Base-by-base conservation (phyloP, 108 stramenopile genomes). In the Pseudonitzschia delicatissima region DNA sequence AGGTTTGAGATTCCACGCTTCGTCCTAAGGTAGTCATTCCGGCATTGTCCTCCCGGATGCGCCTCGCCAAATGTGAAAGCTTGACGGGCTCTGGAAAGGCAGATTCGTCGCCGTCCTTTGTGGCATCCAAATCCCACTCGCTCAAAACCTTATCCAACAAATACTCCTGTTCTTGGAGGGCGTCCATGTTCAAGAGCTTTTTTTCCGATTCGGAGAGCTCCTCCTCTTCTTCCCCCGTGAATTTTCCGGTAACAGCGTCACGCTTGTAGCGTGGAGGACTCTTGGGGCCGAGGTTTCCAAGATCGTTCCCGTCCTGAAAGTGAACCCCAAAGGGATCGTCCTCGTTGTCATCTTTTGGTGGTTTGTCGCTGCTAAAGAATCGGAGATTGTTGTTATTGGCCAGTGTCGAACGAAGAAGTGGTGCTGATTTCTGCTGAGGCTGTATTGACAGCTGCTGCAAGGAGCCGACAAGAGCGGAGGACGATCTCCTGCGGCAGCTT, bases 201-300 rank as follows among this genome's bases (percentile, higher is more conserved):
- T 63, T 45, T 27, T 88, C 83, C 25, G 69, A 59, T 15, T 51
- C 62, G 0, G 82, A 77, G 5, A 90, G 53, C 74, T 90, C 88
- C 20, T 72, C 65, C 34, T 80, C 77, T 25, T 83, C 66, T 45
- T 81, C 77, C 18, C 85, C 80, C 0, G 88, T 93, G 65, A 89
- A 85, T 62, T 86, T 86, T 25, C 92, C 92, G 11, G 92, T 90
- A 34, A 78, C 70, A 8, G 83, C 57, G 71, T 93, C 92, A 5
- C 92, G 85, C 17, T 87, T 73, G 61, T 87, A 88, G 27, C 75
- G 76, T 1, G 92, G 88, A 12, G 92, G 92, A 28, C 68, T 29
- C 15, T 68, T 33, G 4, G 83, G 71, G 0, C 83, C 83, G 17
- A 84, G 57, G 20, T 73, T 76, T 59, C 79, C 79, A 4, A 51